These are phyloP conservation scores for Diaporthe helianthi DNA, from an alignment of 2,329 filamentous ascomycete species.

Conservation along the genomic window DNA sequence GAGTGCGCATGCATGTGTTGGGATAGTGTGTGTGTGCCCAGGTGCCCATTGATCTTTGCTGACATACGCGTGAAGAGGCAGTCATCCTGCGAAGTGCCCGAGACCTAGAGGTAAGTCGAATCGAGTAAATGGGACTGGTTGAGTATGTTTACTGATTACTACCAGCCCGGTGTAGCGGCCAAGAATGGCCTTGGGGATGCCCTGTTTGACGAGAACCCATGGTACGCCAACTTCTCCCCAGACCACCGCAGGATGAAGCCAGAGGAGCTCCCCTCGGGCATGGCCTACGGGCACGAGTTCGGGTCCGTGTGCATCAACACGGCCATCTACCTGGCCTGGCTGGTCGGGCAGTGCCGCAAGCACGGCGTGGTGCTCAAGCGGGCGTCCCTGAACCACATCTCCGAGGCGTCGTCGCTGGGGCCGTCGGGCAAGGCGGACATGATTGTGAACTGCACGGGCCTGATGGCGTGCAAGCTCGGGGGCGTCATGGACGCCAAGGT, in stretches of 20 bases:
- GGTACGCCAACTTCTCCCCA: constrained; percentile 75
- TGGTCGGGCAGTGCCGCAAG: constrained; percentile 79
- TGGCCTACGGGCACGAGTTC: constrained; percentile 77
- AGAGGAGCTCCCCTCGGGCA: constrained; percentile 65
- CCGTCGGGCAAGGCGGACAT: constrained; percentile 66
- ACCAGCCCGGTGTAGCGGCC: background rate
- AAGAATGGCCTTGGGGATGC: constrained; percentile 64
- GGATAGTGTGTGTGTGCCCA: too few relatives aligned
- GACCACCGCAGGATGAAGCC: constrained; percentile 71
- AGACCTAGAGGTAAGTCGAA: constrained; percentile 54
- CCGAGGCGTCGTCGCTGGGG: constrained; percentile 70
- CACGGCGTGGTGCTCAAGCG: constrained; percentile 74
- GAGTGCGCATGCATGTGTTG: background rate
- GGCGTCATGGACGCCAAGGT: constrained; percentile 80
- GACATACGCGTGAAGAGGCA: constrained; percentile 47
- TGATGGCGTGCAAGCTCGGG: constrained; percentile 76
- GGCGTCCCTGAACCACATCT: constrained; percentile 71
- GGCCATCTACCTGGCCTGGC: constrained; percentile 84
- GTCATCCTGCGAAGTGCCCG: constrained; percentile 64
- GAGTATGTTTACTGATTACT: background rate
- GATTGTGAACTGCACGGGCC: constrained; percentile 84
- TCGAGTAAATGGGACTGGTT: background rate
- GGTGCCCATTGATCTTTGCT: background rate
- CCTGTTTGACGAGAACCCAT: constrained; percentile 71
- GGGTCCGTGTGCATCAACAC: constrained; percentile 93